These are phyloP conservation scores for Batkoa obscura DNA, from an alignment of 371 early-diverging fungal genomes.

Conservation along the genomic window DNA sequence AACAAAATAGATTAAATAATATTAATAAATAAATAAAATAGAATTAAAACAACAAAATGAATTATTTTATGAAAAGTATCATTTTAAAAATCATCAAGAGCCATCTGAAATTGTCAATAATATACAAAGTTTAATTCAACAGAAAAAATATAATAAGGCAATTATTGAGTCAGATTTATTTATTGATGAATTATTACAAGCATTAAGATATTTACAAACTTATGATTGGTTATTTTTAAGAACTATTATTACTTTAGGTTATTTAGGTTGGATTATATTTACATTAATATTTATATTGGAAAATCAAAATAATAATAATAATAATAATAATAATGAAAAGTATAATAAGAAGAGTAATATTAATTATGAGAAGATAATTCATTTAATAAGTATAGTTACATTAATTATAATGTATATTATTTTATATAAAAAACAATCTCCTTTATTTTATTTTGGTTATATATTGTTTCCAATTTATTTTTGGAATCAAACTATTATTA, in stretches of 20 bases:
- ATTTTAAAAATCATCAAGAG: too few relatives aligned
- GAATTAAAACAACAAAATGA: constrained; percentile 18
- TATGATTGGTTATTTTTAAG: constrained; percentile 89
- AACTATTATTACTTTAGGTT: constrained; percentile 67
- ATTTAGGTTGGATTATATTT: constrained; percentile 73
- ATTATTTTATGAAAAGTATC: too few relatives aligned
- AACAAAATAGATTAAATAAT: neutral
- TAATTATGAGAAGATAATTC: constrained; percentile 12
- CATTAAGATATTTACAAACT: constrained; percentile 85
- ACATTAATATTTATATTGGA: constrained; percentile 47
- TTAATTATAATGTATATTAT: neutral
- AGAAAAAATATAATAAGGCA: constrained; percentile 36
- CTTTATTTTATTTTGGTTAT: constrained; percentile 68
- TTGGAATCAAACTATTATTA: constrained; percentile 52
- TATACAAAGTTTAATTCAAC: constrained; percentile 38
- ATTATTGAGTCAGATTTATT: constrained; percentile 33
- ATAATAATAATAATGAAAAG: too few relatives aligned
- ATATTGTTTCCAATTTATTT: constrained; percentile 66
- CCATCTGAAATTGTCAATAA: too few relatives aligned
- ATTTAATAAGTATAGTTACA: constrained; percentile 8
- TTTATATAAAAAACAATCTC: constrained; percentile 30
- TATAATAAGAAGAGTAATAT: too few relatives aligned
- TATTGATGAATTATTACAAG: constrained; percentile 44
- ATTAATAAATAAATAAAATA: neutral
- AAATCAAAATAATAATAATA: too few relatives aligned